Evolutionary conservation across 495 filamentous ascomycete genomes (phyloP).

Genomic region (Penicillium canariense): DNA sequence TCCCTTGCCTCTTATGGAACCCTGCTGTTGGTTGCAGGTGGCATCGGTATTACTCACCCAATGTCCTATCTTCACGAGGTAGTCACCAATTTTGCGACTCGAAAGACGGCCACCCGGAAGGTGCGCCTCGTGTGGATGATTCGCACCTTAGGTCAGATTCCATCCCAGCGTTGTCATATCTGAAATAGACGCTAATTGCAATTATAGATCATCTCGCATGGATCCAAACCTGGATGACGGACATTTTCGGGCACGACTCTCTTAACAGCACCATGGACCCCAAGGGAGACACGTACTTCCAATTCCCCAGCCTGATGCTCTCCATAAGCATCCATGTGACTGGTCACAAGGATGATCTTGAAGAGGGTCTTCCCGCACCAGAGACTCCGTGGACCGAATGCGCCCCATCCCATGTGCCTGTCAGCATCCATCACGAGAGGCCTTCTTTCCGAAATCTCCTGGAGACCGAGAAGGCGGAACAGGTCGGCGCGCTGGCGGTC

Average conservation of each 20-base stretch:
- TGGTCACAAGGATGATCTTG: conserved; percentile 21
- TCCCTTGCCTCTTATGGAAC: conserved; percentile 53
- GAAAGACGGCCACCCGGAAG: conserved; percentile 43
- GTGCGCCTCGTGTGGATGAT: conserved; percentile 43
- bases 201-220: conserved; percentile 41
- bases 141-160: conserved; percentile 42
- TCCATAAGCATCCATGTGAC: conserved; percentile 40
- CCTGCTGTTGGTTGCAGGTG: conserved; percentile 54
- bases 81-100: conserved; percentile 37
- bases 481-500: conserved; percentile 45
- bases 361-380: conserved; percentile 26
- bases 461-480: conserved; percentile 34
- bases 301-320: conserved; percentile 31
- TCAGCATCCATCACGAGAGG: conserved; percentile 33
- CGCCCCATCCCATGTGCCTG: conserved; percentile 29
- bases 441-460: conserved; percentile 35
- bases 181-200: conserved; percentile 8
- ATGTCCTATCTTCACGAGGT: conserved; percentile 54
- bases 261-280: conserved; percentile 18
- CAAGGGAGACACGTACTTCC: conserved; percentile 33
- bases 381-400: conserved; percentile 34
- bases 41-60: conserved; percentile 60
- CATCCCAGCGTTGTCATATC: too few relatives aligned
- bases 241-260: conserved; percentile 36
- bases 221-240: conserved; percentile 46